Conservation (phyloP, 495 filamentous ascomycete species). For the Trichoderma reesei region DNA sequence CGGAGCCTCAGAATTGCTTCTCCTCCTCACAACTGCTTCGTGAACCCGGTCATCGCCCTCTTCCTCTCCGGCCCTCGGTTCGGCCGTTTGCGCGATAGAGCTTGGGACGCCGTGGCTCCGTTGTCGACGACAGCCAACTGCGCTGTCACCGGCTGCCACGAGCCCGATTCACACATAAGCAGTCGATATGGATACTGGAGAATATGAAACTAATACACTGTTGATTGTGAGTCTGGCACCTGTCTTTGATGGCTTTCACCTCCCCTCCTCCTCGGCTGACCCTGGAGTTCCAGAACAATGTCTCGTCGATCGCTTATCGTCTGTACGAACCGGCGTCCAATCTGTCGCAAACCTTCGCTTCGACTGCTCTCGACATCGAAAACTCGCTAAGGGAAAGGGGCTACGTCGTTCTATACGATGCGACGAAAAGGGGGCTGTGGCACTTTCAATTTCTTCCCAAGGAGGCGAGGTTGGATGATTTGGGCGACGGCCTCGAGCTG, state of each 20-base stretch:
- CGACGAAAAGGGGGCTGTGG: conserved; percentile 39
- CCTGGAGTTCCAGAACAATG: conserved; percentile 31
- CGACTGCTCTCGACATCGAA: conserved; percentile 35
- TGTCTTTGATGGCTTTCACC: background rate
- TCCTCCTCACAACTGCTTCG: background rate
- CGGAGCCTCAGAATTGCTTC: background rate
- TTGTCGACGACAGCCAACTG: background rate
- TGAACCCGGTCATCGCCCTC: background rate
- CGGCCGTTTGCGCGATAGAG: conserved; percentile 4
- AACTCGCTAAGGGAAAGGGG: conserved; percentile 38
- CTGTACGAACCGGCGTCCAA: conserved; percentile 37
- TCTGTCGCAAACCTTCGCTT: conserved; percentile 28
- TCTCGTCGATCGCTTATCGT: conserved; percentile 34
- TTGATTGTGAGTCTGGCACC: conserved; percentile 30
- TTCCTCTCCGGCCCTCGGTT: background rate
- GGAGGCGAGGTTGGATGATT: conserved; percentile 18
- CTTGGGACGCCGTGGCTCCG: background rate
- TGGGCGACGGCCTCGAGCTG: conserved; percentile 22
- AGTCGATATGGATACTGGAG: conserved; percentile 43
- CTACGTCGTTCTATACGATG: conserved; percentile 39
- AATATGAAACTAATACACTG: conserved; percentile 44
- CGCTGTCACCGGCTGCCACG: conserved; percentile 4
- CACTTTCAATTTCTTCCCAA: conserved; percentile 34
- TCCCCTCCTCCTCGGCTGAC: conserved; percentile 14
- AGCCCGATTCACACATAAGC: background rate